These are phyloP conservation scores for Lachnellula subtilissima DNA, from an alignment of 2,329 filamentous ascomycete genomes.

Conservation along the genomic window DNA sequence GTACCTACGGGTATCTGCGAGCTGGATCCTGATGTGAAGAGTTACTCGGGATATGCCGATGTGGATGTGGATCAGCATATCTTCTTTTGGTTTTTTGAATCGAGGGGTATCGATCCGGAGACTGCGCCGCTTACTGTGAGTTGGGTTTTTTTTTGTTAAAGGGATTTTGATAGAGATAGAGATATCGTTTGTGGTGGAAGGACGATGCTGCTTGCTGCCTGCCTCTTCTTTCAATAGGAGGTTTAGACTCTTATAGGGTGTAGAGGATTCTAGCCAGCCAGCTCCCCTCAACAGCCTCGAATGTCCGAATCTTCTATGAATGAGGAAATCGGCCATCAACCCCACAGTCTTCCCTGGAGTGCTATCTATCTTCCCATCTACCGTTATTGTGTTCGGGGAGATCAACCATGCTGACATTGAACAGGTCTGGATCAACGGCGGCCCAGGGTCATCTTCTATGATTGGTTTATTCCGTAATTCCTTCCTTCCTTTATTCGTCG, in stretches of 20 bases:
- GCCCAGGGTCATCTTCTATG: slow-evolving; percentile 59
- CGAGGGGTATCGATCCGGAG: slow-evolving; percentile 41
- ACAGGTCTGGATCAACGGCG: slow-evolving; percentile 60
- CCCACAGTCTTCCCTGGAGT: background rate
- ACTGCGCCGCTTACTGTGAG: slow-evolving; percentile 44
- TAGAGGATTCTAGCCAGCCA: background rate
- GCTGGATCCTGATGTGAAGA: slow-evolving; percentile 38
- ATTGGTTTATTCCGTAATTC: slow-evolving; percentile 50
- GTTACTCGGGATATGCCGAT: slow-evolving; percentile 41
- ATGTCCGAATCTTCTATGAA: too few species aligned
- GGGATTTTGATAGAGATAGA: too few species aligned
- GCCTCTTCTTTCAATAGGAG: background rate
- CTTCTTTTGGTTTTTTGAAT: slow-evolving; percentile 43
- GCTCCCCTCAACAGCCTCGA: too few species aligned
- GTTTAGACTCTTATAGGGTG: too few species aligned
- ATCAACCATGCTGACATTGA: background rate
- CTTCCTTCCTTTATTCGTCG: too few species aligned
- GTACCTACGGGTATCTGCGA: slow-evolving; percentile 44
- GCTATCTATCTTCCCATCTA: too few species aligned
- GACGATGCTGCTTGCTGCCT: background rate
- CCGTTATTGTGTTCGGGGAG: too few species aligned
- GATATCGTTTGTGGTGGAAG: too few species aligned
- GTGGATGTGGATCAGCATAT: slow-evolving; percentile 37
- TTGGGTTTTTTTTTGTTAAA: background rate
- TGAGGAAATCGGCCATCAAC: too few species aligned